phyloP scores from a whole-genome alignment of 139 green algal species.

The Volvox africanus region DNA sequence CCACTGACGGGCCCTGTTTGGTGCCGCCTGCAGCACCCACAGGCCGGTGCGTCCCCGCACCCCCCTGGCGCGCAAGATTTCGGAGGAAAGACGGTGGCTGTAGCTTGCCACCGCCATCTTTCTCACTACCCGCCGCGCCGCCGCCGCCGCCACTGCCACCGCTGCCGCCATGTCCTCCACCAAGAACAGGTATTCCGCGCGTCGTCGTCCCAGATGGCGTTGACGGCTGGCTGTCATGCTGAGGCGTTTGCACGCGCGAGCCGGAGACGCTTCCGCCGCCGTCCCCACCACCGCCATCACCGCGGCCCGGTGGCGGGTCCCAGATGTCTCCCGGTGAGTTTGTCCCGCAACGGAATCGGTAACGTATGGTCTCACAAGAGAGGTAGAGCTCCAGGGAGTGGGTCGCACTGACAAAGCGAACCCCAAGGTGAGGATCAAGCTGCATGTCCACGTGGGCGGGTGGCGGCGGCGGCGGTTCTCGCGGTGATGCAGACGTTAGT shows the following conservation, averaged over 20 bases:
- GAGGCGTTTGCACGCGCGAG: neutral
- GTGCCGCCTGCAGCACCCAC: neutral
- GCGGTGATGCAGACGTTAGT: neutral
- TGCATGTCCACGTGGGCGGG: slow-evolving; percentile 44
- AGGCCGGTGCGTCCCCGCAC: slow-evolving; percentile 20
- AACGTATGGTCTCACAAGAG: slow-evolving; percentile 10
- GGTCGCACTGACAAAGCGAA: neutral
- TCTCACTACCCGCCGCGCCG: neutral
- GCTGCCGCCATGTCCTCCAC: neutral
- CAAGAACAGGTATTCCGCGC: neutral
- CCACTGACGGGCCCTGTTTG: neutral
- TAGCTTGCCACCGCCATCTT: neutral
- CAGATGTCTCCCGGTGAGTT: slow-evolving; percentile 6
- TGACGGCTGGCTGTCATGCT: slow-evolving; percentile 3
- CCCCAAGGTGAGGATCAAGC: slow-evolving; percentile 30
- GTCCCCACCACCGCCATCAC: neutral
- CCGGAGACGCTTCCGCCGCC: neutral
- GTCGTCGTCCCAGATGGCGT: neutral
- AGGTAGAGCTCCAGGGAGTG: slow-evolving; percentile 36
- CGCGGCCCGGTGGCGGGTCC: slow-evolving; percentile 31
- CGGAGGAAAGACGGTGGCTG: slow-evolving; percentile 39
- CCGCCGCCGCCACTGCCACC: neutral
- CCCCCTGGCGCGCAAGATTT: slow-evolving; percentile 31
- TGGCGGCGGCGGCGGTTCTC: neutral
- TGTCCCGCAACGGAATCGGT: slow-evolving; percentile 6